Conservation (phyloP, 2,329 filamentous ascomycete species). For the Hypoxylon sp. region DNA sequence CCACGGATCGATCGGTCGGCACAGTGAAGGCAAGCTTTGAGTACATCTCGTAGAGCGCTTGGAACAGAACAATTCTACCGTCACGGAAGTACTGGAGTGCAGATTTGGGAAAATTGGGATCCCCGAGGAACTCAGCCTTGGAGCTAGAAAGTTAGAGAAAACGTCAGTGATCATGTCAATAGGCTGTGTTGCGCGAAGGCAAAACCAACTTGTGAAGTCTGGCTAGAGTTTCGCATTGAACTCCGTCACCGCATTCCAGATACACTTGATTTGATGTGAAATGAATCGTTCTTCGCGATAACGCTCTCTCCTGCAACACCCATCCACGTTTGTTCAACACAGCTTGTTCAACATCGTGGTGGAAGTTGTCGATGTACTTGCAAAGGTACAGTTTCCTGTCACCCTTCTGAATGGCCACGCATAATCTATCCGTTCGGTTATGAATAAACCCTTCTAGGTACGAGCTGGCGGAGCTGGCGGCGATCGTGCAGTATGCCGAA, state of each 20-base stretch:
- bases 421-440: conserved; percentile 7
- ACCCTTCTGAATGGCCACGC: conserved; percentile 11
- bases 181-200: background rate
- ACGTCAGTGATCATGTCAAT: background rate
- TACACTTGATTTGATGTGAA: conserved; percentile 40
- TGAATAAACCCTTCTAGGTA: conserved; percentile 30
- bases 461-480: conserved; percentile 28
- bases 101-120: conserved; percentile 36
- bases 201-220: conserved; percentile 37
- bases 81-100: conserved; percentile 40
- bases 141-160: conserved; percentile 5
- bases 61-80: conserved; percentile 38
- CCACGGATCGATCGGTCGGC: conserved; percentile 35
- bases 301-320: conserved; percentile 43
- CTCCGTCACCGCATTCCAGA: conserved; percentile 41
- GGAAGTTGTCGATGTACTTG: conserved; percentile 40
- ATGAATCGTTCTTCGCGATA: conserved; percentile 39
- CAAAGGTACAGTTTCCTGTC: conserved; percentile 28
- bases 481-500: conserved; percentile 40
- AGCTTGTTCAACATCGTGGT: conserved; percentile 34
- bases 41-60: conserved; percentile 41
- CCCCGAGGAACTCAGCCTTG: conserved; percentile 39
- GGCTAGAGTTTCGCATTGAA: conserved; percentile 41
- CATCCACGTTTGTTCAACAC: conserved; percentile 36
- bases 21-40: conserved; percentile 38